These are phyloP conservation scores for Trichosporon faecale DNA, from an alignment of 1,284 basidiomycete species.

Conservation along the genomic window DNA sequence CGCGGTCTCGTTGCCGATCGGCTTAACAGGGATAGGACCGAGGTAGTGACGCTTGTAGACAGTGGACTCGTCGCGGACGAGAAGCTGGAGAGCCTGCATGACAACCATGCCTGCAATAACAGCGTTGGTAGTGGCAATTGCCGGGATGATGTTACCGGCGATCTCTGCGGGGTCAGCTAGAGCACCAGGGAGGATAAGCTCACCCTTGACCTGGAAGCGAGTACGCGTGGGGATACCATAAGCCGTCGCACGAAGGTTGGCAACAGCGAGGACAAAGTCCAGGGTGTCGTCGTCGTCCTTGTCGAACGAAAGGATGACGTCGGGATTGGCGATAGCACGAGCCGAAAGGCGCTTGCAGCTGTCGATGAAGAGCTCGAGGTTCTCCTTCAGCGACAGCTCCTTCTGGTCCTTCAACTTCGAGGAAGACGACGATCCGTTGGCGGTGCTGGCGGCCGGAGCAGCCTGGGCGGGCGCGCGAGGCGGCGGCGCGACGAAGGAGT, in stretches of 20 bases:
- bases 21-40: not conserved
- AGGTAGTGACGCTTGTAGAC: conserved; percentile 32
- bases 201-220: conserved; percentile 93
- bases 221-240: conserved; percentile 88
- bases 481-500: conserved; percentile 58
- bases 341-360: conserved; percentile 74
- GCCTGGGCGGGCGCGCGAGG: conserved; percentile 35
- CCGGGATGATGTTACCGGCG: conserved; percentile 99
- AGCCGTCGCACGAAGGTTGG: conserved; percentile 85
- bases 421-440: conserved; percentile 29
- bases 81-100: conserved; percentile 80
- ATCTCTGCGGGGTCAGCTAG: conserved; percentile 66
- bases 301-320: conserved; percentile 79
- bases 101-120: conserved; percentile 93
- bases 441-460: conserved; percentile 16
- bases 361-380: conserved; percentile 72
- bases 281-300: conserved; percentile 97
- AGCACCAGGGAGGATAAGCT: conserved; percentile 9
- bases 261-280: conserved; percentile 91
- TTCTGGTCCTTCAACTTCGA: conserved; percentile 71
- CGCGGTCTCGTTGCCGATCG: conserved; percentile 66
- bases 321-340: conserved; percentile 69
- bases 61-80: conserved; percentile 56
- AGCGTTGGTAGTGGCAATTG: conserved; percentile 98
- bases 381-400: conserved; percentile 70